Base-by-base conservation (phyloP, 768 basidiomycete species). In the Coprinopsis cinerea region DNA sequence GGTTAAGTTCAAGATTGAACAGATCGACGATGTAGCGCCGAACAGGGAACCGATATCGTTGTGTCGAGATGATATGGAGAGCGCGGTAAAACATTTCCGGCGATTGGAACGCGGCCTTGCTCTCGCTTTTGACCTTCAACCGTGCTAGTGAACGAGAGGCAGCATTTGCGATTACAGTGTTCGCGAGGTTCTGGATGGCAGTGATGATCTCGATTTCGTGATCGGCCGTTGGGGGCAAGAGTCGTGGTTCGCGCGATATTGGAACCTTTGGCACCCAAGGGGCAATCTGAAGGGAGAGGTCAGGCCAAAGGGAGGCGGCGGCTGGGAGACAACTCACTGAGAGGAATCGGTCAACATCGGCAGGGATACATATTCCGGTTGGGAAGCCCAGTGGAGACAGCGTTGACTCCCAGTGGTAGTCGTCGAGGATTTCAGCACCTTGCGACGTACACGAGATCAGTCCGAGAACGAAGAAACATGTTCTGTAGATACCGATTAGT, bases 391-490 rank as follows among this genome's bases (percentile, higher is more conserved):
- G 68, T 0, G 94, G 88, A 3, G 88, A 88, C 24, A 89, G 67
- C 14, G 92, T 92, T 10, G 94, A 85, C 54, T 94, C 87, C 96
- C 96, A 99, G 7, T 83, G 77, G 60, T 85, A 89, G 58, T 98
- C 95, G 45, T 91, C 88, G 24, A 99, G 67, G 46, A 97, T 84
- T 65, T 97, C 95, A 2, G 92, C 87, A 1, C 96, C 96, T 69
- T 92, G 85, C 1, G 82, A 77, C 0, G 95, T 97, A 0, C 88
- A 88, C 2, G 94, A 92, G 44, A 98, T 85, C 41, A 98, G 73
- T 1, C 94, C 94, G 6, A 99, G 73, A 3, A 96, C 91, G 58
- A 92, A 97, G 71, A 94, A 98, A 61, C 93, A 95, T 2, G 96
- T 98, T 14, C 95, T 97, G 57, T n/a, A n/a, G 35, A 25, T 23